Evolutionary conservation across 495 filamentous ascomycete genomes (phyloP), one percentile per base, ranked within the genome.

Genomic region (Aspergillus campestris): DNA sequence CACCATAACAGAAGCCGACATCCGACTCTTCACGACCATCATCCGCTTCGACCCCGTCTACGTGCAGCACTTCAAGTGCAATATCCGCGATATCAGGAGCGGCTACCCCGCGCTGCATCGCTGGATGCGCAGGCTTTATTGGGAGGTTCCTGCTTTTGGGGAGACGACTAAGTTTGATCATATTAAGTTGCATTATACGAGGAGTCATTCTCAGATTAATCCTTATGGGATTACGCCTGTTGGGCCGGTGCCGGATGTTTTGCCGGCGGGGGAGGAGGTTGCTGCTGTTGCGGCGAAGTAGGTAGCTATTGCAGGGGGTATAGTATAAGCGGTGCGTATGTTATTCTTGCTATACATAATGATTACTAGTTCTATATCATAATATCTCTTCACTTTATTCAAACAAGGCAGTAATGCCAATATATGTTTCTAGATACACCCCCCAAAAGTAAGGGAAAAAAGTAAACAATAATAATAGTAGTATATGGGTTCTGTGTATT

Each of bases 41-140:
- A 66, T 91, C 45, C 78, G 89, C 30, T 95, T 95, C 66, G 89
- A 95, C 55, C 73, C 79, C 9, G 86, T 92, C 34, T 95, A 95
- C 55, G 87, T 94, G 5, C 87, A 92, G 72, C 87, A 94, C 63
- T 95, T 95, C 73, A 94, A 94, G 71, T 89, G 84, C 59, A 95
- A 95, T 60, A 62, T 94, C 33, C 73, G 81, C 7, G 87, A 87
- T 65, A 94, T 95, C 45, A 67, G 89, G 3, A 79, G 77, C 15
- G 88, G 86, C 6, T 91, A 81, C 55, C 84, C 84, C 24, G 64
- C 70, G 42, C 65, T 87, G 36, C 82, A 88, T 52, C 67, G 65
- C 38, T 88, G 84, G 84, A 49, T 87, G 45, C 65, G 83, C 6
- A 60, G 67, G 14, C 56, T 86, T 47, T 88, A 86, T 56, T 89